These are phyloP conservation scores for Cymodocea nodosa DNA, from an alignment of 116 monocot genomes.

Conservation along the genomic window DNA sequence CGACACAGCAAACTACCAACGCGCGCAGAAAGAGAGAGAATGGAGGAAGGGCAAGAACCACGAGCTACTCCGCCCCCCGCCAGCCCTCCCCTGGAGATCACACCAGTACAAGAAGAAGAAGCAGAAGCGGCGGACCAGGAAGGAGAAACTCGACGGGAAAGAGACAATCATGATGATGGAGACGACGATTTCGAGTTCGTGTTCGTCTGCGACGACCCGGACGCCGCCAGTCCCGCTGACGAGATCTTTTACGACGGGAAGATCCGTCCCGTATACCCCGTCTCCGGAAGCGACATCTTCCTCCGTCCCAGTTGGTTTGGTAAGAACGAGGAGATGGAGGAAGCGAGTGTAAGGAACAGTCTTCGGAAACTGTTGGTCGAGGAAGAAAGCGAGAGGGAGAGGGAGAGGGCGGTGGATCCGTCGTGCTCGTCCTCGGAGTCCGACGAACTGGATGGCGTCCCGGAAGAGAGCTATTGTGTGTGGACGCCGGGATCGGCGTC, in stretches of 20 bases:
- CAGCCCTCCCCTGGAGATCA: no score
- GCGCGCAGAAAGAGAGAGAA: no score
- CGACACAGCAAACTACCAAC: no score
- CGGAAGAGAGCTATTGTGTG: slow-evolving; percentile 56
- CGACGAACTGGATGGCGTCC: slow-evolving; percentile 47
- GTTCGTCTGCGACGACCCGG: slow-evolving; percentile 4
- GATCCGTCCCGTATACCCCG: slow-evolving; percentile 47
- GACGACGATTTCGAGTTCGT: slow-evolving; percentile 46
- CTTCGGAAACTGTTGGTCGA: slow-evolving; percentile 27
- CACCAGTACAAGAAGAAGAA: no score
- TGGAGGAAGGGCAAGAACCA: no score
- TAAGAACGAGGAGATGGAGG: not conserved
- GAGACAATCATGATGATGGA: not conserved
- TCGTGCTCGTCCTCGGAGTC: slow-evolving; percentile 31
- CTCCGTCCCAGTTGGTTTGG: not conserved
- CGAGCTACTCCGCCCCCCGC: no score
- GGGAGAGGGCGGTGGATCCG: slow-evolving; percentile 3
- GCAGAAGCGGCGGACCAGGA: no score
- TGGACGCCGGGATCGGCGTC: slow-evolving; percentile 40
- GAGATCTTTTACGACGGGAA: slow-evolving; percentile 45
- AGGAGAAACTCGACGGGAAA: no score
- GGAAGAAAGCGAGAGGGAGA: slow-evolving; percentile 18
- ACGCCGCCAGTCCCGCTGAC: slow-evolving; percentile 18
- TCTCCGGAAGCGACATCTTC: slow-evolving; percentile 31
- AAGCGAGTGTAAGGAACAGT: not conserved